Percentiles rank a stretch among this genome's conserved stretches.
Conservation (phyloP, 441 rosid species). For the Mallotus repandus region DNA sequence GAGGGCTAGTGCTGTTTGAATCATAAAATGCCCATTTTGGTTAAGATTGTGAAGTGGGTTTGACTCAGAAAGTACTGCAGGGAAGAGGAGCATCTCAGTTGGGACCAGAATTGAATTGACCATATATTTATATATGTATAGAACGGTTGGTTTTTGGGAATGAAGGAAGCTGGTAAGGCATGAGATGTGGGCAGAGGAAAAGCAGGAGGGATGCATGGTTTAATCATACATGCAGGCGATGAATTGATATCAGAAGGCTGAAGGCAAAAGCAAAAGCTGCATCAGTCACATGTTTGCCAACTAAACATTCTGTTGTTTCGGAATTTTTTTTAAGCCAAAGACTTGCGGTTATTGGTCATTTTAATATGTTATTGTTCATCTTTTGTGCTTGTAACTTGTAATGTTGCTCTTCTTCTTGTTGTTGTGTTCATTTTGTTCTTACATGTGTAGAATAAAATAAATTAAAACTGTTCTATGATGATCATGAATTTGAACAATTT, state of each 20-base stretch:
- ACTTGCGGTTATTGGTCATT: not conserved
- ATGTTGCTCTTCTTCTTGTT: not conserved
- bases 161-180: not conserved
- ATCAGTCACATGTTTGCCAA: conserved; percentile 47
- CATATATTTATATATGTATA: too few relatives aligned
- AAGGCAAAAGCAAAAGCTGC: conserved; percentile 37
- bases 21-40: not conserved
- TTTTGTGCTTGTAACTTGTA: not conserved
- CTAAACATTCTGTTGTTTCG: conserved; percentile 15
- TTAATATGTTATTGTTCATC: not conserved
- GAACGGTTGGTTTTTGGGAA: not conserved
- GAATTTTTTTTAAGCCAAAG: not conserved
- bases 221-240: not conserved
- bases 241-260: too few relatives aligned
- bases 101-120: conserved; percentile 9
- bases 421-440: too few relatives aligned
- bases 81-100: not conserved
- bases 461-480: too few relatives aligned
- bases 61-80: not conserved
- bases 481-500: too few relatives aligned
- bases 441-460: too few relatives aligned
- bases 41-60: not conserved
- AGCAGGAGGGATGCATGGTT: not conserved
- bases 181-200: too few relatives aligned
- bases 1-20: not conserved